Conservation (phyloP, 805 yeast species). For the Cyberlindnera samutprakarnensis region DNA sequence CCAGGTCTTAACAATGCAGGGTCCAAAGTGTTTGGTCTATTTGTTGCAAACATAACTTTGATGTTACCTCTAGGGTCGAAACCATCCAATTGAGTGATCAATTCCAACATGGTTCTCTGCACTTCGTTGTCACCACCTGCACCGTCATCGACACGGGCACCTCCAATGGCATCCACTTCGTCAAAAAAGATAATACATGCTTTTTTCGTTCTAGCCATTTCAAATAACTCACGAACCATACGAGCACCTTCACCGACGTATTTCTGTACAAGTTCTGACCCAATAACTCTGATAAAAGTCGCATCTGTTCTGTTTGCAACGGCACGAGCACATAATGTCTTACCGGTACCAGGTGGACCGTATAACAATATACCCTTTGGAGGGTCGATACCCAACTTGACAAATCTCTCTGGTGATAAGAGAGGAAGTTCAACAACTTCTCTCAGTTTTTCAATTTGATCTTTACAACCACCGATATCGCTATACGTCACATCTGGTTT, state of each 20-base stretch:
- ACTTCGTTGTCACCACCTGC: constrained; percentile 99
- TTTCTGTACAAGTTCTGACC: constrained; percentile 96
- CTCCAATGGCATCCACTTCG: constrained; percentile 98
- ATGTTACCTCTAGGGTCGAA: constrained; percentile 98
- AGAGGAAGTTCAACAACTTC: constrained; percentile 95
- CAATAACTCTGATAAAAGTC: constrained; percentile 95
- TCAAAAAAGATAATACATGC: constrained; percentile 98
- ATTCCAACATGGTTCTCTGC: constrained; percentile 97
- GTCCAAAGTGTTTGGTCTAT: constrained; percentile 95
- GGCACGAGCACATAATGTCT: constrained; percentile 96
- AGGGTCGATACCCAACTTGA: constrained; percentile 95
- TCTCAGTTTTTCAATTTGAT: constrained; percentile 91
- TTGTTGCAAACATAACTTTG: constrained; percentile 99
- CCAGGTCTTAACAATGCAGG: constrained; percentile 98
- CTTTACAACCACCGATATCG: constrained; percentile 98
- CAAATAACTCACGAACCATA: constrained; percentile 97
- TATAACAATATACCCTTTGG: constrained; percentile 95
- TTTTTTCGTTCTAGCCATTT: constrained; percentile 97
- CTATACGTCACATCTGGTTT: constrained; percentile 98
- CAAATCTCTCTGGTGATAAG: constrained; percentile 93
- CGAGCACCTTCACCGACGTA: constrained; percentile 99
- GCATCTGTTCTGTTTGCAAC: constrained; percentile 99
- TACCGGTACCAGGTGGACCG: constrained; percentile 99
- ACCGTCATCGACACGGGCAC: constrained; percentile 99
- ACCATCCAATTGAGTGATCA: constrained; percentile 96